Conservation (phyloP, 345 rosid species). For the Aquilaria malaccensis region DNA sequence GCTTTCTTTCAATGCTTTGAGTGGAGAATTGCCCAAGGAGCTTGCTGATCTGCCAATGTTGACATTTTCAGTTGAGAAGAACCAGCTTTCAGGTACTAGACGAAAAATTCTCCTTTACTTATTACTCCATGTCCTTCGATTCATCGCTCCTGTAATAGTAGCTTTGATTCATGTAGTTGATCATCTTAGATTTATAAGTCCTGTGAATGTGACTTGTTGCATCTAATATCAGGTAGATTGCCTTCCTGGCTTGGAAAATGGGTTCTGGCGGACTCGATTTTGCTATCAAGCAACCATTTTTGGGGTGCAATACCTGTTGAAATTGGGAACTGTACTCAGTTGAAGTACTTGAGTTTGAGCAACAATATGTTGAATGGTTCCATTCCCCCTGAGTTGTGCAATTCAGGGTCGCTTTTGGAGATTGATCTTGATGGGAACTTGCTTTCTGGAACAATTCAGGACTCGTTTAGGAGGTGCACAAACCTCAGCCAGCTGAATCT, state of each 20-base stretch:
- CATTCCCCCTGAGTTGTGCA: slow-evolving; percentile 68
- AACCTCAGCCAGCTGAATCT: slow-evolving; percentile 59
- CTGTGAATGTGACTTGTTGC: no score
- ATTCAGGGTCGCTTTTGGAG: slow-evolving; percentile 44
- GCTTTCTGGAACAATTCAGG: slow-evolving; percentile 47
- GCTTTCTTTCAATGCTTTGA: slow-evolving; percentile 63
- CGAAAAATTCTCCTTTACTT: no score
- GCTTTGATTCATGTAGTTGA: no score
- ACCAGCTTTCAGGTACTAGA: slow-evolving; percentile 43
- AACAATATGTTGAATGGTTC: slow-evolving; percentile 52
- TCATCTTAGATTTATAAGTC: no score
- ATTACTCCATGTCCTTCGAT: no score
- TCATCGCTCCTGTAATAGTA: no score
- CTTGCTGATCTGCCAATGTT: slow-evolving; percentile 50
- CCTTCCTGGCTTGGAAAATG: slow-evolving; percentile 78
- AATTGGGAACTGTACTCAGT: slow-evolving; percentile 49
- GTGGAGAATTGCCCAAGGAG: slow-evolving; percentile 61
- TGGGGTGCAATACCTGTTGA: slow-evolving; percentile 50
- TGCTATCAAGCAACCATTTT: slow-evolving; percentile 51
- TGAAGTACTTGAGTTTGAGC: slow-evolving; percentile 50
- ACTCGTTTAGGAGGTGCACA: slow-evolving; percentile 46
- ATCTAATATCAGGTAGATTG: slow-evolving; percentile 19
- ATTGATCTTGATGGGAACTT: slow-evolving; percentile 54
- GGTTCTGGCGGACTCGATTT: slow-evolving; percentile 50
- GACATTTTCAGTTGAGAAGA: slow-evolving; percentile 68